Evolutionary conservation across 148 eudicot genomes (phyloP).

Genomic region (Polygonum maritimum): DNA sequence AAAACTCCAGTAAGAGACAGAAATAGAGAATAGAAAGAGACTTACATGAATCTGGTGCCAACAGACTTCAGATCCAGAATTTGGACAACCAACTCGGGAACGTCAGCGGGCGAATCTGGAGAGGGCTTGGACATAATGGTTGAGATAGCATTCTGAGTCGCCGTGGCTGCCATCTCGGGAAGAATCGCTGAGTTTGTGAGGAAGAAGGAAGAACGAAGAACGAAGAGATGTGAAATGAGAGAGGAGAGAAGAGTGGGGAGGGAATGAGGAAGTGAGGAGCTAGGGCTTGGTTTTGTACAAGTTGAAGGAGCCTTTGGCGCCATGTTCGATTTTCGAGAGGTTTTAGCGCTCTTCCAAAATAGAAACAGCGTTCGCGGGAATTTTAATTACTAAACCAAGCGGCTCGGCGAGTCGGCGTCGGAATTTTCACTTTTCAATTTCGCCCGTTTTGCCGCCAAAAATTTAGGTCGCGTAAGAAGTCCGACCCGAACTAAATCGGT

Average conservation of each 20-base stretch:
- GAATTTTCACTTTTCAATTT: background rate
- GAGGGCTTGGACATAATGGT: slow-evolving; percentile 60
- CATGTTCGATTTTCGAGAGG: slow-evolving; percentile 1
- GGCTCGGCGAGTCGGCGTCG: too few species aligned
- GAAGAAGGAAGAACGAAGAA: background rate
- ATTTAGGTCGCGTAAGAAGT: background rate
- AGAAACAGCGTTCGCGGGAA: slow-evolving; percentile 1
- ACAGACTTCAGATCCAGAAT: slow-evolving; percentile 61
- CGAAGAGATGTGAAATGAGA: background rate
- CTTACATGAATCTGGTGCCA: slow-evolving; percentile 57
- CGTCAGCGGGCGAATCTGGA: slow-evolving; percentile 50
- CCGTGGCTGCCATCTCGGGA: slow-evolving; percentile 37
- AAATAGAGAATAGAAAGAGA: background rate
- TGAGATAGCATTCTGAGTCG: slow-evolving; percentile 61
- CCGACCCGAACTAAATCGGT: background rate
- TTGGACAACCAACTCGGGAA: slow-evolving; percentile 57
- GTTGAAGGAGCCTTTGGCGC: slow-evolving; percentile 11
- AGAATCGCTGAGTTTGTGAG: background rate
- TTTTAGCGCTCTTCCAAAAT: slow-evolving; percentile 6
- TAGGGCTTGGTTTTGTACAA: slow-evolving; percentile 9
- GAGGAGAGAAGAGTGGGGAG: background rate
- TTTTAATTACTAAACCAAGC: background rate
- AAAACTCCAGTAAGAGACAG: background rate
- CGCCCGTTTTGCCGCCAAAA: slow-evolving; percentile 7
- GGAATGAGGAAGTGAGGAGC: background rate